Percentiles rank a stretch among this genome's conserved stretches.
Evolutionary conservation across 768 basidiomycete genomes (phyloP).

Genomic region (Mycena floridula): DNA sequence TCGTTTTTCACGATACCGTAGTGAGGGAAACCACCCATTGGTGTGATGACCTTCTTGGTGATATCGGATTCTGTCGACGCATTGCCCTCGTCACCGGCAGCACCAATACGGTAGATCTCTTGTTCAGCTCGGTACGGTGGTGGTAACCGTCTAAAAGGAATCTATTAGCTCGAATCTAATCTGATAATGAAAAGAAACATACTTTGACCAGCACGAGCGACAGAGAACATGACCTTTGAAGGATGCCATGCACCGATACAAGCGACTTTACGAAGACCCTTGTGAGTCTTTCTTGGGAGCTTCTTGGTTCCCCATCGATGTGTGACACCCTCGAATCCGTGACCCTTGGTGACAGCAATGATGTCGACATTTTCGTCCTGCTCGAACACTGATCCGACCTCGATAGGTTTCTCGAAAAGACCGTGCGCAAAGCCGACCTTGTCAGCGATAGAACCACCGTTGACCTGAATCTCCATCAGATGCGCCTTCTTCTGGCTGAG

Average conservation of each 20-base stretch:
- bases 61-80: slow-evolving; percentile 94
- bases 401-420: slow-evolving; percentile 95
- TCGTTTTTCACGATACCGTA: slow-evolving; percentile 99
- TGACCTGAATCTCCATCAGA: slow-evolving; percentile 99
- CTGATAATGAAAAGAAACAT: slow-evolving; percentile 26
- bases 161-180: neutral
- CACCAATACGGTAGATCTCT: slow-evolving; percentile 95
- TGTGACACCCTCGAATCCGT: slow-evolving; percentile 99
- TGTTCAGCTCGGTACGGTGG: slow-evolving; percentile 97
- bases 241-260: slow-evolving; percentile 99
- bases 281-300: slow-evolving; percentile 97
- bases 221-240: slow-evolving; percentile 99
- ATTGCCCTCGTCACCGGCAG: slow-evolving; percentile 69
- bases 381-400: slow-evolving; percentile 84
- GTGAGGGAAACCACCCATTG: slow-evolving; percentile 98
- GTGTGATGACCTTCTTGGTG: slow-evolving; percentile 90
- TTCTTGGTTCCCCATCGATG: slow-evolving; percentile 99
- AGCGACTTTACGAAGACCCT: slow-evolving; percentile 99
- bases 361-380: slow-evolving; percentile 95
- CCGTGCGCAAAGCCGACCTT: slow-evolving; percentile 95
- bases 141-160: slow-evolving; percentile 77
- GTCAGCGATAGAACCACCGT: slow-evolving; percentile 93
- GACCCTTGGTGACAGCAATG: slow-evolving; percentile 98
- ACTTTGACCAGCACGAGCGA: slow-evolving; percentile 99
- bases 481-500: slow-evolving; percentile 99